A percentile compares a stretch with the other conserved stretches of the same genome.
Conservation (phyloP, 306 rosid species). For the Corylus americana region DNA sequence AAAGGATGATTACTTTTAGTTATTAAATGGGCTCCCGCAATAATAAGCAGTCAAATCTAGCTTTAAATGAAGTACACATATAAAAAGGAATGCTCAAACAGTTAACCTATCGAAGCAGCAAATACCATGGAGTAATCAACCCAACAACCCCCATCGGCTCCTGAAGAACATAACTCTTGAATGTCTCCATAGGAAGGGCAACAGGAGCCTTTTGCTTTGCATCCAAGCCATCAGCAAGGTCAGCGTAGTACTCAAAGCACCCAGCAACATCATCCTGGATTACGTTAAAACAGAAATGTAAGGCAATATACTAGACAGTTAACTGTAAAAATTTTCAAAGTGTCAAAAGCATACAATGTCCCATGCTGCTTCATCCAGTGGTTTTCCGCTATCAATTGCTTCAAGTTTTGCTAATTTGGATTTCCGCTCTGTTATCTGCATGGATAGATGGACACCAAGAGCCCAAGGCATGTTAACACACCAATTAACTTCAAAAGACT, state of each 20-base stretch:
- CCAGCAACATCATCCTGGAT: constrained; percentile 97
- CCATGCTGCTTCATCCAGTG: constrained; percentile 93
- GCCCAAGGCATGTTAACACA: constrained; percentile 2
- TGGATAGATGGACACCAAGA: neutral
- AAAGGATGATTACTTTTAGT: neutral
- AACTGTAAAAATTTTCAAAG: neutral
- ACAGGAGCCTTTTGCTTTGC: constrained; percentile 73
- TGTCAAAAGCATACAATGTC: constrained; percentile 55
- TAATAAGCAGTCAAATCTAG: neutral
- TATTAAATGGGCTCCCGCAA: constrained; percentile 2
- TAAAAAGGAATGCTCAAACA: neutral
- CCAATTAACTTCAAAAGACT: neutral
- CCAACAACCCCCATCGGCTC: constrained; percentile 95
- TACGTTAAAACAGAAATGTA: constrained; percentile 6
- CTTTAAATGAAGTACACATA: neutral
- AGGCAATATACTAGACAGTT: constrained; percentile 4
- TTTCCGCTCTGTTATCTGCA: constrained; percentile 73
- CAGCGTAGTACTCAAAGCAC: constrained; percentile 94
- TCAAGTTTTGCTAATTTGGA: constrained; percentile 63
- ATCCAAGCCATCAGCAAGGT: constrained; percentile 92
- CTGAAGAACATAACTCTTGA: constrained; percentile 68
- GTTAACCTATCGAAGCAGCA: constrained; percentile 11
- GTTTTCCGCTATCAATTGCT: constrained; percentile 82
- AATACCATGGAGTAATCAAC: constrained; percentile 90
- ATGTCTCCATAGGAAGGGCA: constrained; percentile 83